phyloP scores from a whole-genome alignment of 2,329 filamentous ascomycete genomes.

The Westerdykella aurantiaca region DNA sequence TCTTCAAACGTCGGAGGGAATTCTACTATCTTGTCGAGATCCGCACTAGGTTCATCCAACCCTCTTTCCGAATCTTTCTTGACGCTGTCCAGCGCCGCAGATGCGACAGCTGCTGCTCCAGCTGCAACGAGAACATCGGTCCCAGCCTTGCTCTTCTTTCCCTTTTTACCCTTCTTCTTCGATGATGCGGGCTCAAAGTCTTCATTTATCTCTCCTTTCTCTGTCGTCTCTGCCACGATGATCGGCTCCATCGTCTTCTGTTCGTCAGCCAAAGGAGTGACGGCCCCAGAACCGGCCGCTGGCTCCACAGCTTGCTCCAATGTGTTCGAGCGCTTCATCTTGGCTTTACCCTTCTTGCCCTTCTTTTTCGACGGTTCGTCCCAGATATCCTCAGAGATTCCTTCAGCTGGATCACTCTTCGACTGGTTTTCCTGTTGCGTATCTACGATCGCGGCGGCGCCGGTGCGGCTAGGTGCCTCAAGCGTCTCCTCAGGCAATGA shows the following conservation, averaged over 20 bases:
- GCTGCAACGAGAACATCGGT: slow-evolving; percentile 6
- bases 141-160: slow-evolving; percentile 18
- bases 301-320: slow-evolving; percentile 2
- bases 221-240: slow-evolving; percentile 2
- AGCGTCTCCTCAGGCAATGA: background rate
- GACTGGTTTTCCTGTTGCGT: background rate
- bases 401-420: background rate
- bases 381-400: slow-evolving; percentile 7
- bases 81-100: background rate
- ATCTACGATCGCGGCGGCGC: background rate
- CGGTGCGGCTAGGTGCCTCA: background rate
- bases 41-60: slow-evolving; percentile 3
- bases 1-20: slow-evolving; percentile 15
- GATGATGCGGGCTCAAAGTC: slow-evolving; percentile 10
- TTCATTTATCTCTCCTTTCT: slow-evolving; percentile 13
- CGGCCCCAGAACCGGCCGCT: background rate
- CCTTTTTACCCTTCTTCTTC: slow-evolving; percentile 42
- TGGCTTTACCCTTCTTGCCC: slow-evolving; percentile 17
- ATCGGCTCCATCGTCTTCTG: background rate
- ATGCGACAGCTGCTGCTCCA: slow-evolving; percentile 10
- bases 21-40: slow-evolving; percentile 4
- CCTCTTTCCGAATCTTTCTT: background rate
- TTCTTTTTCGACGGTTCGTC: slow-evolving; percentile 17
- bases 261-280: background rate
- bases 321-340: slow-evolving; percentile 9